Base-by-base conservation (phyloP, 345 rosid genomes). In the Pugionium cornutum region DNA sequence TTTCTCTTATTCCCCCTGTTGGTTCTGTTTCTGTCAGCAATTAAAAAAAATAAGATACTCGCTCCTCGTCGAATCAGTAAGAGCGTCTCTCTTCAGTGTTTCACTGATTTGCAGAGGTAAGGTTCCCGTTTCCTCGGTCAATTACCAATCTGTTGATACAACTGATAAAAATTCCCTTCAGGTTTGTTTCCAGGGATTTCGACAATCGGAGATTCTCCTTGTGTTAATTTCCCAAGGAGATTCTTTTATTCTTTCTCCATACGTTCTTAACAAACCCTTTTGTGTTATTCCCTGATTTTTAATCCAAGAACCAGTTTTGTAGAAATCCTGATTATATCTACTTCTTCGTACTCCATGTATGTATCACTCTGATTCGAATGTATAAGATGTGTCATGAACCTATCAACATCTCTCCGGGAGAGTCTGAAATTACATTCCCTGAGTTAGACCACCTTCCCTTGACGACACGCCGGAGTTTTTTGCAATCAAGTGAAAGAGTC, bases 361-460 rank as follows among this genome's bases (percentile, higher is more conserved):
- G 58, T 34, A 10, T 26, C 2, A 40, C 43, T 51, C 61, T 57
- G 61, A 50, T 36, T 4, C n/a, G 30, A 31, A 58, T 58, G 71
- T 51, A 50, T 58, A 65, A 65, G 53, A 57, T 65, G 76, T 65
- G 71, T 1, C 61, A 65, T 51, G 61, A 72, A 43, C 61, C 66
- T 34, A 51, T 26, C 37, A 47, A 48, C 10, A 37, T 51, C 43
- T 43, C 70, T 72, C 40, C 29, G 7, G 8, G 6, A 7, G 76
- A 43, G 29, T 65, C 44, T 0, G 26, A n/a, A 2, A 18, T 31
- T 29, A 28, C 36, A 27, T 58, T 48, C 53, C n/a, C 33, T 49
- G 70, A 71, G 32, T 57, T 51, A 64, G 62, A 72, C 37, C 49
- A 72, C 64, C 41, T 72, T 4, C 71, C 76, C 10, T 58, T 72